phyloP scores from a whole-genome alignment of 441 rosid genomes.

The Monsonia emarginata region DNA sequence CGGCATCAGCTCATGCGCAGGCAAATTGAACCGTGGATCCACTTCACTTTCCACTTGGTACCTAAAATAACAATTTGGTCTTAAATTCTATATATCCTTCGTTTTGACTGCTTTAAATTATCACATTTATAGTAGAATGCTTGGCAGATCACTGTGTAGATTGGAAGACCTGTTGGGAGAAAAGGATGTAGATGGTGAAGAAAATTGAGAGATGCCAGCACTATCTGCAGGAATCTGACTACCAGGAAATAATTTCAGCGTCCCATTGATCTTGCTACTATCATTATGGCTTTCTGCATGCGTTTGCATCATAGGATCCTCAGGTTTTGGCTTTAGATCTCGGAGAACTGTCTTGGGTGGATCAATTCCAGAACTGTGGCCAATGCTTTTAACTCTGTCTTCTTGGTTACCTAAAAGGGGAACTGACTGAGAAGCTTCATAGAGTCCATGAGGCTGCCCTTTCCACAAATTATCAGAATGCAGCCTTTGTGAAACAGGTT shows the following conservation, averaged over 20 bases:
- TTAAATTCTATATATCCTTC: conserved; percentile 10
- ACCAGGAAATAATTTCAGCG: conserved; percentile 33
- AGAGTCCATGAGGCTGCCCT: conserved; percentile 28
- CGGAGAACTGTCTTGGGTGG: conserved; percentile 38
- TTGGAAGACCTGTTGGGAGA: conserved; percentile 51
- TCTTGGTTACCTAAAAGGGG: conserved; percentile 26
- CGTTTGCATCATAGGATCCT: conserved; percentile 32
- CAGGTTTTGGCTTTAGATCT: conserved; percentile 30
- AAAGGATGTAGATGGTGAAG: conserved; percentile 56
- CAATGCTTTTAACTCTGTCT: conserved; percentile 28
- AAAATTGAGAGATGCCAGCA: conserved; percentile 42
- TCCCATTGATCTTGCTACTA: conserved; percentile 44
- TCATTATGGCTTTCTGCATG: conserved; percentile 27
- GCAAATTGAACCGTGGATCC: conserved; percentile 26
- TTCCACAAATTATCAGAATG: conserved; percentile 30
- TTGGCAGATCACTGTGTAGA: neutral
- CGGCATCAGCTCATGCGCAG: conserved; percentile 39
- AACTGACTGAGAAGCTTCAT: conserved; percentile 32
- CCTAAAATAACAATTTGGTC: conserved; percentile 36
- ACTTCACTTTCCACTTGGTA: conserved; percentile 50
- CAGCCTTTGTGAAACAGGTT: conserved; percentile 36
- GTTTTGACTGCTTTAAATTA: neutral
- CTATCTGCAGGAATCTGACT: conserved; percentile 25
- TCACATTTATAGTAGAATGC: neutral
- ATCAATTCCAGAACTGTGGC: conserved; percentile 24